Percentiles rank a stretch among this genome's conserved stretches.
These are phyloP conservation scores for Scutellaria galericulata DNA, from an alignment of 257 asterid genomes.

Conservation along the genomic window DNA sequence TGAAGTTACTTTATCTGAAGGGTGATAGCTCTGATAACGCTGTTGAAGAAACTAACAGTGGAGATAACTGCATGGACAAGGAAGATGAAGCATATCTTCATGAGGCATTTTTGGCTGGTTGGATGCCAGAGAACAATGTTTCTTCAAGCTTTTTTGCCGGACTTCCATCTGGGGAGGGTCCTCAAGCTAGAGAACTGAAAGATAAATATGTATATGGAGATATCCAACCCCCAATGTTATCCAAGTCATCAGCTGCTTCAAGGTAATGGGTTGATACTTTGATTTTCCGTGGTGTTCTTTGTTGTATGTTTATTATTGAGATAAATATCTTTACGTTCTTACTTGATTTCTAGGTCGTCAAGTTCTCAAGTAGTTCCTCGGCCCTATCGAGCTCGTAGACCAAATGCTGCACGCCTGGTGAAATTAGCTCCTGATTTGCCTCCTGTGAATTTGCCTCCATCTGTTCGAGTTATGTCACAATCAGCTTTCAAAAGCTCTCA, in stretches of 20 bases:
- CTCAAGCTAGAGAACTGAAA: conserved; percentile 48
- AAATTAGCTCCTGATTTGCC: conserved; percentile 93
- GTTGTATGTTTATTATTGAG: conserved; percentile 31
- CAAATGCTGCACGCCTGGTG: conserved; percentile 66
- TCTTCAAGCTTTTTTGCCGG: conserved; percentile 42
- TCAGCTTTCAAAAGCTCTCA: conserved; percentile 76
- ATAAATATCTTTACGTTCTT: conserved; percentile 33
- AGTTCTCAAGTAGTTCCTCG: conserved; percentile 50
- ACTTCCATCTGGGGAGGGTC: conserved; percentile 42
- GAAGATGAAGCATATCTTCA: conserved; percentile 93
- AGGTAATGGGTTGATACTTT: conserved; percentile 49
- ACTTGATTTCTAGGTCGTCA: conserved; percentile 48
- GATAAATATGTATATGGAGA: conserved; percentile 41
- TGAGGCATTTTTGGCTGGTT: conserved; percentile 95
- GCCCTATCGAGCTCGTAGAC: conserved; percentile 73
- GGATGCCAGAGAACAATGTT: conserved; percentile 67
- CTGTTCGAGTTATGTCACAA: conserved; percentile 92
- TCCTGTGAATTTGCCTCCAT: conserved; percentile 96
- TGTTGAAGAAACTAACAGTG: conserved; percentile 54
- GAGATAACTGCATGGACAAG: conserved; percentile 53
- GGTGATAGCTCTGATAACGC: conserved; percentile 64
- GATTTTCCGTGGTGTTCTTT: conserved; percentile 23
- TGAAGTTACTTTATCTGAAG: conserved; percentile 45
- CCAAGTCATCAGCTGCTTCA: conserved; percentile 50
- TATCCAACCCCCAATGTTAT: conserved; percentile 42